These are phyloP conservation scores for Tephrocybe sp. DNA, from an alignment of 768 basidiomycete species.

Conservation along the genomic window DNA sequence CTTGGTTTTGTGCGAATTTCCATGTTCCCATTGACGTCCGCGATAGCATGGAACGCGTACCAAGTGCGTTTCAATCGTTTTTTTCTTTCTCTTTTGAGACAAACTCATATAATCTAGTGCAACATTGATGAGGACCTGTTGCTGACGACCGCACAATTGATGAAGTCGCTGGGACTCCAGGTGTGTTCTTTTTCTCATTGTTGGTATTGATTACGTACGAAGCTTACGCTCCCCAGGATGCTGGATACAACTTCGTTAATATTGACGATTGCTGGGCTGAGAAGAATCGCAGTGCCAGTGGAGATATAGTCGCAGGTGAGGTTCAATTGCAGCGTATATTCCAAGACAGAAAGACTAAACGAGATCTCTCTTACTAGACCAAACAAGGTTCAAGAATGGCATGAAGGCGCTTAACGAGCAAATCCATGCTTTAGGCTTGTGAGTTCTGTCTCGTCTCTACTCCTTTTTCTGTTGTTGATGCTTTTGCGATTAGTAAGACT, in stretches of 20 bases:
- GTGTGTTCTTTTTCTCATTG: conserved; percentile 27
- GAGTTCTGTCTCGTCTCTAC: no score
- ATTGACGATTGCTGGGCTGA: conserved; percentile 68
- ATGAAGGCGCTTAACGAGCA: conserved; percentile 57
- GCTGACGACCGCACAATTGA: conserved; percentile 46
- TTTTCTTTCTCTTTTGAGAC: background rate
- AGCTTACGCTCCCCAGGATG: conserved; percentile 40
- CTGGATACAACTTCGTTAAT: conserved; percentile 60
- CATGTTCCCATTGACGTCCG: background rate
- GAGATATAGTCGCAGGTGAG: conserved; percentile 55
- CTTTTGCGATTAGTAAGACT: conserved; percentile 31
- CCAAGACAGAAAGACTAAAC: no score
- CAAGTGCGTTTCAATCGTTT: conserved; percentile 37
- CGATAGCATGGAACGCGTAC: conserved; percentile 67
- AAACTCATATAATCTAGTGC: conserved; percentile 37
- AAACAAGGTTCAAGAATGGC: conserved; percentile 50
- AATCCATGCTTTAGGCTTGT: conserved; percentile 62
- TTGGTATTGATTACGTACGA: background rate
- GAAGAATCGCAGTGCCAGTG: conserved; percentile 47
- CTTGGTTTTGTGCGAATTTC: background rate
- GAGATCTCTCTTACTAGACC: conserved; percentile 31
- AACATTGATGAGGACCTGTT: conserved; percentile 55
- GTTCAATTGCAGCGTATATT: no score
- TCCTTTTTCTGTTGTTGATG: no score
- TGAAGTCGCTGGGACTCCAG: conserved; percentile 55